Base-by-base conservation (phyloP, 495 filamentous ascomycete genomes). In the Hapsidospora chrysogenum region DNA sequence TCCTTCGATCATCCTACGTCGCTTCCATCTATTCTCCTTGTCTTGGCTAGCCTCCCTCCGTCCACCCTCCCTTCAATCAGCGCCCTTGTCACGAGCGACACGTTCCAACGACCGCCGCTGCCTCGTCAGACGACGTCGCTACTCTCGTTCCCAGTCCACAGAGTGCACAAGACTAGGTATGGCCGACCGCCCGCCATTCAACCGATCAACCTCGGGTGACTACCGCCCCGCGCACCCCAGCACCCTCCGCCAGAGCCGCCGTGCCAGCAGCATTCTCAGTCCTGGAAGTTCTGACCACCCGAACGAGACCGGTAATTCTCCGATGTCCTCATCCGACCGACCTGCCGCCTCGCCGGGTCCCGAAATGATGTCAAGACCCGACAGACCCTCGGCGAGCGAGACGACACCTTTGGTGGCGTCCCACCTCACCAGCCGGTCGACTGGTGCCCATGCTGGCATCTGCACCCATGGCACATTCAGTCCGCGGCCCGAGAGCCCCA, bases 391-490 rank as follows among this genome's bases (percentile, higher is more conserved):
- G n/a, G n/a, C n/a, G n/a, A 53, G 44, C 31, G 67, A 72, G 37
- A 48, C 46, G 0, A 66, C 66, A 0, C 44, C 57, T 10, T 51
- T n/a, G n/a, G n/a, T n/a, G n/a, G n/a, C n/a, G n/a, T n/a, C n/a
- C n/a, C n/a, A n/a, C n/a, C n/a, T n/a, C n/a, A n/a, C n/a, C n/a
- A n/a, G n/a, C n/a, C n/a, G n/a, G n/a, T n/a, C n/a, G n/a, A n/a
- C n/a, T n/a, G n/a, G n/a, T n/a, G 23, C 14, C 17, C 64, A 70
- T 47, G 52, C 57, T 3, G 64, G 67, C 13, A 51, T 57, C 35
- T 85, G 78, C 58, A 68, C 72, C 41, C 80, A 86, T 54, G 82
- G 82, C 38, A 78, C 77, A n/a, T 82, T 85, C 51, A 84, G 78
- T 11, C 78, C 81, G 9, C 63, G 67, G n/a, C 58, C 72, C 2